Evolutionary conservation across 192 early-diverging fungal genomes (phyloP).

Genomic region (Linderina pennispora): DNA sequence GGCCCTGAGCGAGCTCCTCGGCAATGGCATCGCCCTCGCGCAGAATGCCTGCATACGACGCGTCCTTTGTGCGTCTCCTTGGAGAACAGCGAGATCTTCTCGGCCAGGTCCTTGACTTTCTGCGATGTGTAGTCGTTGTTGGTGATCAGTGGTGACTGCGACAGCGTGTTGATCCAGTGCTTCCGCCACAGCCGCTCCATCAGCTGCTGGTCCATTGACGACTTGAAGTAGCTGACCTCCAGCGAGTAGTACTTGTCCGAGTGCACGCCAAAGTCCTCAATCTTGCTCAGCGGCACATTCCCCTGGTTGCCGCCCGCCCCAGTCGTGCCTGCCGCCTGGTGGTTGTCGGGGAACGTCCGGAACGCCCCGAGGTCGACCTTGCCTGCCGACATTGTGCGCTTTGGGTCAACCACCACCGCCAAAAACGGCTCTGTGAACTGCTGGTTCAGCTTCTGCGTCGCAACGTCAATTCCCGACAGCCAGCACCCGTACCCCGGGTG

Average conservation of each 20-base stretch:
- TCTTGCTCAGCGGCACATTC: slow-evolving; percentile 80
- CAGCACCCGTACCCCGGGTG: slow-evolving; percentile 99
- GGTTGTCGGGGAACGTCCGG: slow-evolving; percentile 85
- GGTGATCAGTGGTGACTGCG: slow-evolving; percentile 86
- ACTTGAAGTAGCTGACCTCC: slow-evolving; percentile 90
- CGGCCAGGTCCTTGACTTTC: slow-evolving; percentile 34
- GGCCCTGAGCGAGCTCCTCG: slow-evolving; percentile 35
- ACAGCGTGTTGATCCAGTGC: slow-evolving; percentile 96
- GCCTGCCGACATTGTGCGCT: slow-evolving; percentile 92
- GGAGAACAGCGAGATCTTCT: slow-evolving; percentile 24
- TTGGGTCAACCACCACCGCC: slow-evolving; percentile 97
- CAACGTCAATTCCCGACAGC: slow-evolving; percentile 97
- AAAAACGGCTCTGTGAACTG: slow-evolving; percentile 90
- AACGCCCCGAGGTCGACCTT: slow-evolving; percentile 99
- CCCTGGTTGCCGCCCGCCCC: slow-evolving; percentile 9
- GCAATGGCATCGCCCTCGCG: slow-evolving; percentile 37
- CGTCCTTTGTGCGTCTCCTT: slow-evolving; percentile 21
- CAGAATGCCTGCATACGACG: slow-evolving; percentile 21
- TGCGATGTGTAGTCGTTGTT: slow-evolving; percentile 44
- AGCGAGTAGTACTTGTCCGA: slow-evolving; percentile 82
- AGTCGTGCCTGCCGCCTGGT: slow-evolving; percentile 1
- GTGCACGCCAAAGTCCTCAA: slow-evolving; percentile 98
- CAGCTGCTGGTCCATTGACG: slow-evolving; percentile 74
- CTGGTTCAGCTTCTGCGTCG: slow-evolving; percentile 94
- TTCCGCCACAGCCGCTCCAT: slow-evolving; percentile 95